Percentiles rank a stretch among this genome's conserved stretches.
These are phyloP conservation scores for Bauhinia variegata DNA, from an alignment of 306 rosid genomes.

Conservation along the genomic window DNA sequence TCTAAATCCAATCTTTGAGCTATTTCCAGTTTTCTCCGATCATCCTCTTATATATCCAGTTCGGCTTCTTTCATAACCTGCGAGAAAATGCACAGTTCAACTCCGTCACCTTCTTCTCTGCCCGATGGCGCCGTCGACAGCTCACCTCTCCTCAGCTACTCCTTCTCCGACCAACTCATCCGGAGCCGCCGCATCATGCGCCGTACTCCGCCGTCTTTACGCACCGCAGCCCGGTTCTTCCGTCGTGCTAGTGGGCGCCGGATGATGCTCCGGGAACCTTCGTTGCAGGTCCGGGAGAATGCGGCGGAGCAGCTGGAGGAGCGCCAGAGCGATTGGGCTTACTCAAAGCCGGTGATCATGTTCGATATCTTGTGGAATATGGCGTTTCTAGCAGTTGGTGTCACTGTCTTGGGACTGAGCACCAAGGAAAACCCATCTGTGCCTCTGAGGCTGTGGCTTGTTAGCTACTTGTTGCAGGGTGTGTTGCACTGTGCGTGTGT, in stretches of 20 bases:
- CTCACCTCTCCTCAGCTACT: conserved; percentile 58
- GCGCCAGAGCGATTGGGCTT: conserved; percentile 78
- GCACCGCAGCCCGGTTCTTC: conserved; percentile 56
- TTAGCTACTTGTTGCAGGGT: conserved; percentile 64
- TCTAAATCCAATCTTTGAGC: neutral
- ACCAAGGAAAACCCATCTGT: conserved; percentile 60
- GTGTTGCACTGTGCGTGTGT: conserved; percentile 63
- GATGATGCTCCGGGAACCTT: conserved; percentile 77
- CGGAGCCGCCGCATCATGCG: conserved; percentile 59
- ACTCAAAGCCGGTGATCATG: conserved; percentile 66
- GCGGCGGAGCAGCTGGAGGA: conserved; percentile 88
- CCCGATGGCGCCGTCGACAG: conserved; percentile 49
- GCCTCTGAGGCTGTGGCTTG: conserved; percentile 82
- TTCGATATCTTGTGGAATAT: conserved; percentile 75
- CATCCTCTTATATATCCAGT: neutral
- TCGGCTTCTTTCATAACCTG: neutral
- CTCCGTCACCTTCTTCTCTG: conserved; percentile 35
- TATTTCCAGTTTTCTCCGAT: neutral
- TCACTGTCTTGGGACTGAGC: conserved; percentile 54
- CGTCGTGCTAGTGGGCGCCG: conserved; percentile 71
- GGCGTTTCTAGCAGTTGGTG: conserved; percentile 53
- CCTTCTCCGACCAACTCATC: conserved; percentile 45
- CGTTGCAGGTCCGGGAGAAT: conserved; percentile 72
- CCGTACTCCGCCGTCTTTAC: conserved; percentile 52
- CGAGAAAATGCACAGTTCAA: conserved; percentile 48